Conservation (phyloP, 2,329 filamentous ascomycete species). For the Xylariaceae sp. region DNA sequence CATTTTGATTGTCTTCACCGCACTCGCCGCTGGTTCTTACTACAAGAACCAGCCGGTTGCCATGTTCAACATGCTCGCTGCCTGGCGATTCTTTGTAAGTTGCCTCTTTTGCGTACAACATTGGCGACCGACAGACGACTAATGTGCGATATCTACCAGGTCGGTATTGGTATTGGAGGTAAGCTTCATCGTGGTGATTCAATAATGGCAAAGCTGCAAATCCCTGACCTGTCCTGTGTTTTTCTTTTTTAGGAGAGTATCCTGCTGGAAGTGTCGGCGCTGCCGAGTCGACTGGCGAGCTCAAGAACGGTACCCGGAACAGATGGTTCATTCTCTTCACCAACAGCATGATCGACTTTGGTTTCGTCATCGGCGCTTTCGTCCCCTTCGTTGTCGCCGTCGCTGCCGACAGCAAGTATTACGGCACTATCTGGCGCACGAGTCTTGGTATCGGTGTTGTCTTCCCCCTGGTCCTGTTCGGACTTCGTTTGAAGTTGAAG, state of each 20-base stretch:
- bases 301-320: constrained; percentile 76
- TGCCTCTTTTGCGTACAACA: neutral
- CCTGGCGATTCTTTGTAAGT: constrained; percentile 75
- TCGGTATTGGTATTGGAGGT: constrained; percentile 71
- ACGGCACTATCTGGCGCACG: constrained; percentile 74
- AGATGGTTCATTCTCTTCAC: constrained; percentile 89
- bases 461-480: constrained; percentile 67
- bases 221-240: constrained; percentile 9
- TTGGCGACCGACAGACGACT: constrained; percentile 3
- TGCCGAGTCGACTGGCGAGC: constrained; percentile 76
- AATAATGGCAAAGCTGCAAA: neutral
- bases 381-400: constrained; percentile 60
- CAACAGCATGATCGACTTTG: constrained; percentile 78
- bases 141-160: constrained; percentile 24
- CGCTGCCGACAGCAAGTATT: constrained; percentile 54
- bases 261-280: constrained; percentile 78
- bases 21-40: constrained; percentile 71
- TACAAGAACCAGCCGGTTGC: constrained; percentile 61
- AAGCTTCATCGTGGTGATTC: constrained; percentile 25
- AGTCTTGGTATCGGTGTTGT: constrained; percentile 71
- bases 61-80: constrained; percentile 71
- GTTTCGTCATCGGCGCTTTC: constrained; percentile 75
- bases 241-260: constrained; percentile 53
- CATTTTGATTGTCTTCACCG: constrained; percentile 80
- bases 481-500: constrained; percentile 64